Evolutionary conservation across 306 rosid species (phyloP).

Genomic region (Cucurbita moschata): DNA sequence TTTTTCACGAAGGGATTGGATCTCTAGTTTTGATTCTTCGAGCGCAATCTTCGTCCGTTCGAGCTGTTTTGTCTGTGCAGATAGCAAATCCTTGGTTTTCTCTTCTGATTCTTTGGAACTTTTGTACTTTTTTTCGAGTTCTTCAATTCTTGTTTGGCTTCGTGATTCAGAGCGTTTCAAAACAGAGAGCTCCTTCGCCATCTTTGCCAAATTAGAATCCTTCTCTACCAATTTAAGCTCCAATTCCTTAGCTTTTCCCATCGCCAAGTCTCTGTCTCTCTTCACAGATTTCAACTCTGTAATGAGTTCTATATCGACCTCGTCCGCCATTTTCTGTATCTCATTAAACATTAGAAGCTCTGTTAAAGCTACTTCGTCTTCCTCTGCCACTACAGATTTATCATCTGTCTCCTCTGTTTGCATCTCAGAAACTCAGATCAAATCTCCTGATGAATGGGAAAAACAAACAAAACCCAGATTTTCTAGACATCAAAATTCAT

Average conservation of each 20-base stretch:
- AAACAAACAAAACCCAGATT: neutral
- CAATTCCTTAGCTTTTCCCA: neutral
- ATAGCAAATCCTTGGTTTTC: conserved; percentile 38
- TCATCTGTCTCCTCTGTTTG: neutral
- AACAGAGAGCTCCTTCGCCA: conserved; percentile 9
- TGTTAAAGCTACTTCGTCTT: conserved; percentile 15
- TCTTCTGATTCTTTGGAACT: conserved; percentile 40
- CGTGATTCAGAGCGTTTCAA: conserved; percentile 25
- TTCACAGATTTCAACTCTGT: conserved; percentile 19
- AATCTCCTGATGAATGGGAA: neutral
- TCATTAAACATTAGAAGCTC: conserved; percentile 18
- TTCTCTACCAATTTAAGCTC: neutral
- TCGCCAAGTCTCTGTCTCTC: neutral
- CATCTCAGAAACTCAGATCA: neutral
- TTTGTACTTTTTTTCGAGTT: conserved; percentile 31
- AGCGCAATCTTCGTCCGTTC: conserved; percentile 39
- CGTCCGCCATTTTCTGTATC: conserved; percentile 14
- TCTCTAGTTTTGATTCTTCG: conserved; percentile 47
- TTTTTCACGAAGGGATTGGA: conserved; percentile 24
- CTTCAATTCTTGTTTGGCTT: conserved; percentile 17
- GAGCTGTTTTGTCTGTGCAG: conserved; percentile 42
- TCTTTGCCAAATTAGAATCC: neutral
- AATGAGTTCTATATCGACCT: neutral
- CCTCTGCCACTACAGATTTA: conserved; percentile 17
- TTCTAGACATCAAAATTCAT: neutral